Evolutionary conservation across 2,329 filamentous ascomycete genomes (phyloP), one percentile per base, ranked within the genome.

Genomic region (Emmonsiellopsis sp.): DNA sequence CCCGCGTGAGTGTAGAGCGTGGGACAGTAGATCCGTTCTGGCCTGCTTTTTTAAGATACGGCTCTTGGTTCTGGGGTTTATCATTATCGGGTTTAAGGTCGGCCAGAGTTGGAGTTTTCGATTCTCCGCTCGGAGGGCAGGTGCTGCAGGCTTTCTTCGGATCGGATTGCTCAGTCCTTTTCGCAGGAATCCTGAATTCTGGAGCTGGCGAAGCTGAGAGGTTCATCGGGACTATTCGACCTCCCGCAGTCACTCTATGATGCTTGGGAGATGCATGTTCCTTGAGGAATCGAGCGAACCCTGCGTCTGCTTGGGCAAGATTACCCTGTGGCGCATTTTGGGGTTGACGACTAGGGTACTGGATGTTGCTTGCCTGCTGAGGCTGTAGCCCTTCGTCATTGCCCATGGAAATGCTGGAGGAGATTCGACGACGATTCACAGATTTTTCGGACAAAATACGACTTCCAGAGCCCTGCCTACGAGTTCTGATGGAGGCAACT

Each of bases 191-290:
- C 42, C 65, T 64, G 56, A 70, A 68, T 54, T 69, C 63, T 5
- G 72, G 70, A 52, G 65, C 66, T 27, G 68, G 62, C n/a, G 55
- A 55, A 9, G 54, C 34, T 17, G 61, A 58, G 34, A 66, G 63
- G 37, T 66, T 64, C 68, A 75, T 74, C n/a, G 74, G 72, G 37
- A 77, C 72, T 32, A 77, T 75, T 42, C 68, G 68, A 7, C 74
- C 74, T 21, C 73, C 73, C 53, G 74, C 73, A 40, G 74, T 76
- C 48, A 77, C 74, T 50, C 74, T 71, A 50, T 76, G 71, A 54
- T 75, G 71, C 36, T 68, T 73, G n/a, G 74, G 73, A 37, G 74
- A 76, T 6, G 72, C 66, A 55, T 76, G 73, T 50, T 73, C 66
- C 59, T 71, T 71, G 7, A 77, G 63, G 53, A 77, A 77, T 39